A percentile compares a stretch with the other conserved stretches of the same genome.
phyloP scores from a whole-genome alignment of 1,284 basidiomycete genomes.

The Serendipita sp. region DNA sequence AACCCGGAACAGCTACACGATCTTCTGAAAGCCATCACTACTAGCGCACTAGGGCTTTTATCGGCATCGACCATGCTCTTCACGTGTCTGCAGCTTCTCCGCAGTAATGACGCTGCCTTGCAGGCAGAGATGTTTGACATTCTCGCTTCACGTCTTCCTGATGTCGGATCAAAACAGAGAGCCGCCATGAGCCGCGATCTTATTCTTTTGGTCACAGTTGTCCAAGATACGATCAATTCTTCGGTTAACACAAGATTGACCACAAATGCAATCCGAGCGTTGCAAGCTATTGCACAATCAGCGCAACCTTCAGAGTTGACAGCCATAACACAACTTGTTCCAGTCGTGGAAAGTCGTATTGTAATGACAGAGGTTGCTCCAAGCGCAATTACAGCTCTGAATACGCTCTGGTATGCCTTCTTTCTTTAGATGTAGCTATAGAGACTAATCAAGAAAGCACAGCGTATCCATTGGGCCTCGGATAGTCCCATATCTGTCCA shows the following conservation, averaged over 20 bases:
- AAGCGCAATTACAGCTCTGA: conserved; percentile 38
- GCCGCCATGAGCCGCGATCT: conserved; percentile 34
- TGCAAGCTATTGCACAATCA: conserved; percentile 44
- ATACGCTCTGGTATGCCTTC: conserved; percentile 42
- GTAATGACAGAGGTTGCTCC: conserved; percentile 23
- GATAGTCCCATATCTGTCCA: conserved; percentile 67
- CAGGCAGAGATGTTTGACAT: conserved; percentile 26
- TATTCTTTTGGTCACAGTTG: conserved; percentile 34
- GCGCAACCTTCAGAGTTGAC: conserved; percentile 52
- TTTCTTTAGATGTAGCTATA: neutral
- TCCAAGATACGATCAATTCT: conserved; percentile 33
- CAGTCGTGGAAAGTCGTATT: conserved; percentile 38
- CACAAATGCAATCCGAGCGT: conserved; percentile 39
- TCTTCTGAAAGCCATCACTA: neutral
- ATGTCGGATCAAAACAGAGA: conserved; percentile 47
- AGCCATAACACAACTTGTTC: conserved; percentile 42
- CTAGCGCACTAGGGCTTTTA: neutral
- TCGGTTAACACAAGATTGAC: conserved; percentile 28
- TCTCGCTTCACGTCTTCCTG: conserved; percentile 47
- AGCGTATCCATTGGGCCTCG: conserved; percentile 73
- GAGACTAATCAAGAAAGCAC: conserved; percentile 4
- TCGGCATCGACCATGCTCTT: neutral
- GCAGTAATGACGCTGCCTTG: neutral
- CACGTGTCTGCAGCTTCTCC: conserved; percentile 2
- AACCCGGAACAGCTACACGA: neutral